phyloP scores from a whole-genome alignment of 2,329 filamentous ascomycete species.

The Cadophora gregata region DNA sequence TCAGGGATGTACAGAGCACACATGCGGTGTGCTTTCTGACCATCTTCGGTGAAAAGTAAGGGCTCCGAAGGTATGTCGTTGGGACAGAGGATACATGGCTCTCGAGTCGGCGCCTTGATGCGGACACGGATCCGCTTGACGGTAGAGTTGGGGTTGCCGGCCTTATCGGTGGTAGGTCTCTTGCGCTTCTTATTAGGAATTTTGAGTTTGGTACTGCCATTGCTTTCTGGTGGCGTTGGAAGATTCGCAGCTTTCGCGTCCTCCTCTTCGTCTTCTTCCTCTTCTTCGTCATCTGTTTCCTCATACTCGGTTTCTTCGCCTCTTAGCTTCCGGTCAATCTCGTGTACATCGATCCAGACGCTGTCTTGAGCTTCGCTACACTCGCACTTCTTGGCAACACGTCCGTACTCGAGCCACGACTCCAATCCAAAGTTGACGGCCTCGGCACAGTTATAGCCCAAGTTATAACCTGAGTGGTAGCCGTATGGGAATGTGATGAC shows the following conservation, averaged over 20 bases:
- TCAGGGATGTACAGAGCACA: constrained; percentile 93
- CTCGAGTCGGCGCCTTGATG: constrained; percentile 70
- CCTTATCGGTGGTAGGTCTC: constrained; percentile 55
- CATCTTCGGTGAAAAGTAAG: constrained; percentile 86
- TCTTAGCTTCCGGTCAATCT: constrained; percentile 91
- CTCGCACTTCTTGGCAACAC: constrained; percentile 95
- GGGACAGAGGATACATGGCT: constrained; percentile 90
- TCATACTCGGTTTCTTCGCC: constrained; percentile 89
- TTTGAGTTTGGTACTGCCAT: constrained; percentile 72
- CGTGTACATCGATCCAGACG: constrained; percentile 96
- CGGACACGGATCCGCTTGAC: constrained; percentile 81
- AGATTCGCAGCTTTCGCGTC: constrained; percentile 71
- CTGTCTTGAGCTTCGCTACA: constrained; percentile 95
- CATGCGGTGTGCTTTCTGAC: constrained; percentile 82
- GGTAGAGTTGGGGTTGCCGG: constrained; percentile 34
- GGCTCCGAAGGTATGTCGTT: constrained; percentile 85
- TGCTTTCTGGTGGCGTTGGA: constrained; percentile 75
- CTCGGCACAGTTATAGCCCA: constrained; percentile 98
- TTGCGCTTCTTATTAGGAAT: constrained; percentile 72
- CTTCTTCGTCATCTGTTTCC: constrained; percentile 75
- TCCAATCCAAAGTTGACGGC: constrained; percentile 98
- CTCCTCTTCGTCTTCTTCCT: constrained; percentile 66
- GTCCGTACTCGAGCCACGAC: constrained; percentile 92
- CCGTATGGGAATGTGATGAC: constrained; percentile 98
- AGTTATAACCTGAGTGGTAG: constrained; percentile 96